Base-by-base conservation (phyloP, 345 rosid species). In the Euphorbia tirucalli region DNA sequence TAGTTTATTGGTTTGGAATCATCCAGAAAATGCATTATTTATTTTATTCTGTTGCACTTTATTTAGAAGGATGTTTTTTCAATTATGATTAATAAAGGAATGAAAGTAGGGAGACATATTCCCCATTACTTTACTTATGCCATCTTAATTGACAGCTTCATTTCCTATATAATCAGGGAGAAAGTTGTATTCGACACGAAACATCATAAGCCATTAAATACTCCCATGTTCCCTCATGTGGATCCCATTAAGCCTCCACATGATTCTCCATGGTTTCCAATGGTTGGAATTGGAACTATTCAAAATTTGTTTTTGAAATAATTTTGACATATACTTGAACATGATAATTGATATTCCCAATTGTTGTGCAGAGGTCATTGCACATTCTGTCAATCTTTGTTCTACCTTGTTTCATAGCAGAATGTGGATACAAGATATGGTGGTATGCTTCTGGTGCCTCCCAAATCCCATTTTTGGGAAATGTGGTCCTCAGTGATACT, bases 401-500 rank as follows among this genome's bases (percentile, higher is more conserved):
- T 41, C 71, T 88, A 5, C 97, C 97, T 19, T 92, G 97, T 71
- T 87, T 92, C 72, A 4, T 86, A 64, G 90, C 87, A 11, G 96
- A 90, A 77, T 78, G 83, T 28, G 87, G 92, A 15, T 95, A 95
- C 83, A 92, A 92, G 78, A 88, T 92, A 77, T 95, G 99, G 99
- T 92, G 97, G 98, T 92, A 94, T 63, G 92, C 96, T 0, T 92
- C 99, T 15, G 97, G 95, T 8, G 95, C 93, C 74, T 89, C 97
- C 50, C 89, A 86, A 70, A 94, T 90, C 66, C 98, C 98, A 3
- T 94, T 92, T 83, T 72, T 92, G 14, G 96, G 96, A 35, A 89
- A 87, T 24, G 93, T 87, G 30, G 66, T 85, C 86, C 74, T 89
- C 41, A 92, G 99, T 25, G 97, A 92, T 71, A 52, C 82, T 2